These are phyloP conservation scores for Cymbopogon flexuosus DNA, from an alignment of 202 grass and related monocot species.

Conservation along the genomic window DNA sequence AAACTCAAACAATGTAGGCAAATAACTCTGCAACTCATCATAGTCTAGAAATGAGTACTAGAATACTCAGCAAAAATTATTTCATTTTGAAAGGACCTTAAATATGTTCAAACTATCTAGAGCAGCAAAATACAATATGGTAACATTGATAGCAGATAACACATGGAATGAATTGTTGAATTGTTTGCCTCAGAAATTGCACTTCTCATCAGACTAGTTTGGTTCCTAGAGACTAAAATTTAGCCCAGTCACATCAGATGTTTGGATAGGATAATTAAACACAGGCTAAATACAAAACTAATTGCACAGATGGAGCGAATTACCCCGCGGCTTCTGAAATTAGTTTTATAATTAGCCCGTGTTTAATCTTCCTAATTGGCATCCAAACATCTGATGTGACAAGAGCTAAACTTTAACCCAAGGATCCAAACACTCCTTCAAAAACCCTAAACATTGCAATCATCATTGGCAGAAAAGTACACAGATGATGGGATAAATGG, in stretches of 20 bases:
- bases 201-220: constrained; percentile 8
- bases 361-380: no score
- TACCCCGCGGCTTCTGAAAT: no score
- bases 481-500: neutral
- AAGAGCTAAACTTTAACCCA: no score
- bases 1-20: constrained; percentile 33
- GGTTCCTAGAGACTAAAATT: no score
- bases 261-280: no score
- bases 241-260: no score
- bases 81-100: neutral
- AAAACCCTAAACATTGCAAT: constrained; percentile 9
- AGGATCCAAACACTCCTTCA: neutral
- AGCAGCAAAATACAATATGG: neutral
- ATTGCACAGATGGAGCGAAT: no score
- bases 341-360: no score
- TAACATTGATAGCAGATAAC: neutral
- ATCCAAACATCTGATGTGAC: no score
- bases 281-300: no score
- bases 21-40: constrained; percentile 24
- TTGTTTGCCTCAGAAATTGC: constrained; percentile 27
- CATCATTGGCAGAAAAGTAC: constrained; percentile 4
- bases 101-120: neutral
- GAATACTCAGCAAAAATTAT: neutral
- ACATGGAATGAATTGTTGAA: neutral
- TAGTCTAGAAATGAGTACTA: neutral